These are phyloP conservation scores for Kwoniella pini DNA, from an alignment of 768 basidiomycete species.

Conservation along the genomic window DNA sequence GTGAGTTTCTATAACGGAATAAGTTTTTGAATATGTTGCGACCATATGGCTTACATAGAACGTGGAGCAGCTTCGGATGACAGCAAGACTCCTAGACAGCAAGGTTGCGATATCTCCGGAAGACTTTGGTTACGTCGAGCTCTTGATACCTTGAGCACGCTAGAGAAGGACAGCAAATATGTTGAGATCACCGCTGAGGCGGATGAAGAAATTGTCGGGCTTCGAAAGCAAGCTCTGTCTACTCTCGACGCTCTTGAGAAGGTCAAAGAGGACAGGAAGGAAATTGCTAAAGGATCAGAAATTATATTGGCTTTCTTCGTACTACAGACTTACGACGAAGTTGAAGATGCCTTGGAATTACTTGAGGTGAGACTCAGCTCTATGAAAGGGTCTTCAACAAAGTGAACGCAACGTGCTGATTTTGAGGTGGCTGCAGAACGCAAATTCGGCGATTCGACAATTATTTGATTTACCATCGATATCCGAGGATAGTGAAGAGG, in stretches of 20 bases:
- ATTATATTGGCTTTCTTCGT: slow-evolving; percentile 70
- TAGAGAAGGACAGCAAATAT: slow-evolving; percentile 73
- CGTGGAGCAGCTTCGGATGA: slow-evolving; percentile 8
- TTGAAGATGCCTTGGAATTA: slow-evolving; percentile 63
- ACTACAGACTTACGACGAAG: slow-evolving; percentile 70
- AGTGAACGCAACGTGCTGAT: not conserved
- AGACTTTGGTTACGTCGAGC: slow-evolving; percentile 76
- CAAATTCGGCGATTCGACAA: slow-evolving; percentile 41
- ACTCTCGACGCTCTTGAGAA: slow-evolving; percentile 46
- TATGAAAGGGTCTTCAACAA: not conserved
- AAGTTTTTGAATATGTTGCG: not conserved
- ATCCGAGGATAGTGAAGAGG: slow-evolving; percentile 49
- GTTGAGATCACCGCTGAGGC: slow-evolving; percentile 60
- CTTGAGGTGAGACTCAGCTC: slow-evolving; percentile 63
- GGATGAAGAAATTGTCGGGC: slow-evolving; percentile 62
- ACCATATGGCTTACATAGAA: too few relatives aligned
- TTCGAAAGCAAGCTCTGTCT: slow-evolving; percentile 58
- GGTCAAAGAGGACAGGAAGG: slow-evolving; percentile 57
- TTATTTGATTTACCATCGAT: slow-evolving; percentile 48
- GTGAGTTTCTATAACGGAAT: slow-evolving; percentile 54
- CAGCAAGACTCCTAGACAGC: slow-evolving; percentile 23
- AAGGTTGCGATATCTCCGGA: slow-evolving; percentile 69
- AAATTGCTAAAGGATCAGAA: slow-evolving; percentile 68
- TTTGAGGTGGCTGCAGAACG: too few relatives aligned
- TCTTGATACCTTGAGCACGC: slow-evolving; percentile 54